A percentile compares a stretch with the other conserved stretches of the same genome.
phyloP scores from a whole-genome alignment of 495 filamentous ascomycete species.

The Aspergillus coremiiformis region DNA sequence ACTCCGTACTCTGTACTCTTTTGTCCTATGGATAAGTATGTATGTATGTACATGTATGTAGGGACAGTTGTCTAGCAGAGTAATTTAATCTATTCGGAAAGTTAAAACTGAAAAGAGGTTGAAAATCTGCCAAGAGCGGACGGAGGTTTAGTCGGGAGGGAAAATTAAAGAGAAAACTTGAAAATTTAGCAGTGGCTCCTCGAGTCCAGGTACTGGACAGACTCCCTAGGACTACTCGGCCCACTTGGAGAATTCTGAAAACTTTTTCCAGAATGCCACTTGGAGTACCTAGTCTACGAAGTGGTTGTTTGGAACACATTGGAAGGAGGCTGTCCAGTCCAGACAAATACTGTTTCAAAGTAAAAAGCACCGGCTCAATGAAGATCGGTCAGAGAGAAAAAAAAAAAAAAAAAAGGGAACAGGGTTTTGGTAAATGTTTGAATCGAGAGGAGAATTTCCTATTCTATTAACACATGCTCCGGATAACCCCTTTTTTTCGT shows the following conservation, averaged over 20 bases:
- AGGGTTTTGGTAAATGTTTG: conserved; percentile 2
- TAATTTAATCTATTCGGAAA: background rate
- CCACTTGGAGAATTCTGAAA: conserved; percentile 3
- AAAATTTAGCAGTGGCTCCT: too few relatives aligned
- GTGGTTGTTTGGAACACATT: background rate
- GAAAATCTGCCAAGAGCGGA: too few relatives aligned
- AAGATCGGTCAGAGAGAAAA: background rate
- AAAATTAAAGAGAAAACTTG: background rate
- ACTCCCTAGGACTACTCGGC: background rate
- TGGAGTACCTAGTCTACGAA: too few relatives aligned
- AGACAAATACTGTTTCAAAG: background rate
- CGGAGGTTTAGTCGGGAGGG: too few relatives aligned
- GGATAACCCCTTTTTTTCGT: conserved; percentile 34
- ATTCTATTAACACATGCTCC: conserved; percentile 43
- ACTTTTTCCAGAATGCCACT: conserved; percentile 5
- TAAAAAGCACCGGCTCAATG: background rate
- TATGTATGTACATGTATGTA: background rate
- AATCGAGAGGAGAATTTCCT: conserved; percentile 45
- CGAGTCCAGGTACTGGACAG: too few relatives aligned
- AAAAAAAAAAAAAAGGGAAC: conserved; percentile 4
- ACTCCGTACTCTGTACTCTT: too few relatives aligned
- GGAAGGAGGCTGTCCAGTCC: background rate
- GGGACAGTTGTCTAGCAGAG: background rate
- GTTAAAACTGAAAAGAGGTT: background rate
- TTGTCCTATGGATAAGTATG: too few relatives aligned